Conservation (phyloP, 2,329 filamentous ascomycete species). For the Lasiodiplodia sp. region DNA sequence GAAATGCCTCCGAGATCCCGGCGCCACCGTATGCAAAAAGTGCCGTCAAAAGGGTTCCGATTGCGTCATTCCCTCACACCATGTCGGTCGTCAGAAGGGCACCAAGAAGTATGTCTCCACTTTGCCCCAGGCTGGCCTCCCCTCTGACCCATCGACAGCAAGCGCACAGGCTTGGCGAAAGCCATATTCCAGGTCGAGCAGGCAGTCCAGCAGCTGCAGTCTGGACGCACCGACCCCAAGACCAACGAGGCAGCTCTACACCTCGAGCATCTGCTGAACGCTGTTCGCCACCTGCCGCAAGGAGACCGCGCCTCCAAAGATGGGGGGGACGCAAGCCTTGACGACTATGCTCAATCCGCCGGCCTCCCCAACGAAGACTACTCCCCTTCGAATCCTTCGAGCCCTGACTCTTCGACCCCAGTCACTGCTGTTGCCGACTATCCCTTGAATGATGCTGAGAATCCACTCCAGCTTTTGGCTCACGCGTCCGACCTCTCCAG, state of each 20-base stretch:
- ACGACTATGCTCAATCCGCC: constrained; percentile 35
- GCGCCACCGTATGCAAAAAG: constrained; percentile 64
- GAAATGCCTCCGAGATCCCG: constrained; percentile 66
- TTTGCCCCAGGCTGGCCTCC: constrained; percentile 4
- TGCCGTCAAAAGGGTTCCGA: constrained; percentile 66
- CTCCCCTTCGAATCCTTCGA: constrained; percentile 7
- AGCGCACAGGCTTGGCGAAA: constrained; percentile 76
- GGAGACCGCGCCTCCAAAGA: constrained; percentile 32
- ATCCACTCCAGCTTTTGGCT: constrained; percentile 75
- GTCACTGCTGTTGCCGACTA: constrained; percentile 44
- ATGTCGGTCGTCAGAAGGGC: constrained; percentile 75
- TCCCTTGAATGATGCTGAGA: constrained; percentile 75
- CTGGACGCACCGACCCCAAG: constrained; percentile 17
- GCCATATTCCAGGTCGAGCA: constrained; percentile 77
- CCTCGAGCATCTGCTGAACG: constrained; percentile 11
- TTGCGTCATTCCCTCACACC: constrained; percentile 72
- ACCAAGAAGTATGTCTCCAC: constrained; percentile 71
- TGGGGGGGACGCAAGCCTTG: constrained; percentile 30
- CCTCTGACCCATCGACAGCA: constrained; percentile 56
- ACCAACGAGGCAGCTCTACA: constrained; percentile 11
- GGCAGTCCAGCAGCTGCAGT: constrained; percentile 50
- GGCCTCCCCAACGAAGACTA: constrained; percentile 16
- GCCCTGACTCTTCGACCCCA: constrained; percentile 32
- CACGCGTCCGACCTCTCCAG: constrained; percentile 69
- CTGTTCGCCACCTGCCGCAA: constrained; percentile 54